Percentiles rank a stretch among this genome's conserved stretches.
These are phyloP conservation scores for Rhizopus microsporus DNA, from an alignment of 371 early-diverging fungal genomes.

Conservation along the genomic window DNA sequence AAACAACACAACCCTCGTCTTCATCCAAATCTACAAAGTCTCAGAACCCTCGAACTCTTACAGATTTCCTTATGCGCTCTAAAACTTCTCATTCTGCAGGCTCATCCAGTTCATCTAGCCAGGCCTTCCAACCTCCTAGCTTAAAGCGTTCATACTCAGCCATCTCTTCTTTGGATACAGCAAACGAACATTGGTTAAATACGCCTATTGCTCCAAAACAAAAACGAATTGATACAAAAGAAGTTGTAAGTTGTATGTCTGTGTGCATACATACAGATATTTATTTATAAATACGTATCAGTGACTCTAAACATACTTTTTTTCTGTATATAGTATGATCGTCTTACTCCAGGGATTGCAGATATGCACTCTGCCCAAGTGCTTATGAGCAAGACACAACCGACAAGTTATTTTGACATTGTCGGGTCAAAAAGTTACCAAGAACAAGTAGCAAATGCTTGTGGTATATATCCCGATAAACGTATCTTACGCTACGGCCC, in stretches of 20 bases:
- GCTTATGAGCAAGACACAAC: slow-evolving; percentile 48
- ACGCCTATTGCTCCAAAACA: slow-evolving; percentile 16
- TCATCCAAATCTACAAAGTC: background rate
- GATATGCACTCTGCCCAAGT: slow-evolving; percentile 67
- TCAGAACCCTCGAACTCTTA: background rate
- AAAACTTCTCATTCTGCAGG: background rate
- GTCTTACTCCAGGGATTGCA: slow-evolving; percentile 74
- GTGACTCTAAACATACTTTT: background rate
- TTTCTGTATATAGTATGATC: slow-evolving; percentile 60
- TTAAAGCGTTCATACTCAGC: slow-evolving; percentile 36
- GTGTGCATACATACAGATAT: background rate
- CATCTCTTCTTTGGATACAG: slow-evolving; percentile 26
- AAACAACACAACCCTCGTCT: background rate
- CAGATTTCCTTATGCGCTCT: background rate
- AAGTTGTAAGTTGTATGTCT: slow-evolving; percentile 3
- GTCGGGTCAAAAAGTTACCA: slow-evolving; percentile 59
- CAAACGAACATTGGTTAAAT: slow-evolving; percentile 36
- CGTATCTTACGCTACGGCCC: slow-evolving; percentile 33
- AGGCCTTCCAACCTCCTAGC: background rate
- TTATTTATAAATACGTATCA: too few relatives aligned
- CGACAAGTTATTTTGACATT: slow-evolving; percentile 9
- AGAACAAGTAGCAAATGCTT: slow-evolving; percentile 77
- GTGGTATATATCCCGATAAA: slow-evolving; percentile 65
- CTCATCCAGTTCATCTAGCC: background rate
- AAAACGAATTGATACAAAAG: slow-evolving; percentile 6